Percentiles rank a stretch among this genome's conserved stretches.
These are phyloP conservation scores for Fusarium sp. DNA, from an alignment of 2,329 filamentous ascomycete genomes.

Conservation along the genomic window DNA sequence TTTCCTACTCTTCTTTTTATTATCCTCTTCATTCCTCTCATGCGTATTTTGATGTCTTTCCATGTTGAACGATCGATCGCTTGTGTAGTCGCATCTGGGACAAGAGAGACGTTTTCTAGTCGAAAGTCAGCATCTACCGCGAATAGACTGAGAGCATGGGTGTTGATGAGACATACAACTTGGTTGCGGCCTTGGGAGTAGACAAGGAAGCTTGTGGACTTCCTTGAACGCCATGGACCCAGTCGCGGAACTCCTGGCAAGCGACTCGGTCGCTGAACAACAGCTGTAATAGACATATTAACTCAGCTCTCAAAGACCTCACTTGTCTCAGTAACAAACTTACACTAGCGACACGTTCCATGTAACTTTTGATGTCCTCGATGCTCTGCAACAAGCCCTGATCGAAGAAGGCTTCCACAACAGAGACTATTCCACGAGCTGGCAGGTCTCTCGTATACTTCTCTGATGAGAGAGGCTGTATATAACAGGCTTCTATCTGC, in stretches of 20 bases:
- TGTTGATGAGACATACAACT: neutral
- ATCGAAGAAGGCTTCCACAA: slow-evolving; percentile 12
- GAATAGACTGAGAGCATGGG: fast-evolving
- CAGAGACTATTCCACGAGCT: slow-evolving; percentile 5
- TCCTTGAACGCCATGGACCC: neutral
- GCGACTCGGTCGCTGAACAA: neutral
- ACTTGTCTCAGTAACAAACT: neutral
- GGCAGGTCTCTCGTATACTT: neutral
- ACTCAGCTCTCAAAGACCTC: fast-evolving
- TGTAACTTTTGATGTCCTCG: slow-evolving; percentile 12
- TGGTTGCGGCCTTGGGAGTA: fast-evolving
- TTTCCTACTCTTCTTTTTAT: neutral
- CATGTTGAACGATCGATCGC: neutral
- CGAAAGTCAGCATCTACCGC: neutral
- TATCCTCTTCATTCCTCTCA: neutral
- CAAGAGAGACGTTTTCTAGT: neutral
- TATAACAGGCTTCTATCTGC: neutral
- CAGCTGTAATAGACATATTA: neutral
- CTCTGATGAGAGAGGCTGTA: fast-evolving
- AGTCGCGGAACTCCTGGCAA: neutral
- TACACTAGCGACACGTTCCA: slow-evolving; percentile 4
- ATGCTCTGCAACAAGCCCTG: slow-evolving; percentile 16
- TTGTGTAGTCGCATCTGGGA: neutral
- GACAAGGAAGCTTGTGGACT: neutral
- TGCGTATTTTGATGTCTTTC: neutral